Evolutionary conservation across 2,329 filamentous ascomycete genomes (phyloP).

Genomic region (Fusarium illudens): DNA sequence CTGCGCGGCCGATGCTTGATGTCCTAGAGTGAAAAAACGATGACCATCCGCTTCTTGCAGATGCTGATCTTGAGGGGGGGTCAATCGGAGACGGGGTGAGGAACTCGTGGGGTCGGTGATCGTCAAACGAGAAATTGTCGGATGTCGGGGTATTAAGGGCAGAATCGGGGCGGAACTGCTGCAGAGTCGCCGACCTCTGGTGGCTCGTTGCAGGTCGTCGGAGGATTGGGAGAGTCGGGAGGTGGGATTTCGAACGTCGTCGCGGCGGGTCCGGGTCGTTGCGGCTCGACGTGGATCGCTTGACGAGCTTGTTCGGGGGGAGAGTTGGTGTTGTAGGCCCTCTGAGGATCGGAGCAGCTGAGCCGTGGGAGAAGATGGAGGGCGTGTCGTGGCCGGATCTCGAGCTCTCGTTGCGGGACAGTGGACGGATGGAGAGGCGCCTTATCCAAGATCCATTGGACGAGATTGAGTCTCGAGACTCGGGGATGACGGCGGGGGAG

Average conservation of each 20-base stretch:
- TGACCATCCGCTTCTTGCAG: constrained; percentile 52
- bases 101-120: constrained; percentile 45
- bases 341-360: constrained; percentile 69
- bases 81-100: constrained; percentile 41
- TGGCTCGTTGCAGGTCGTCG: constrained; percentile 81
- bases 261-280: constrained; percentile 54
- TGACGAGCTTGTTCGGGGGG: constrained; percentile 79
- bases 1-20: constrained; percentile 37
- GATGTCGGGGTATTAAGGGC: constrained; percentile 39
- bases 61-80: constrained; percentile 26
- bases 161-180: constrained; percentile 56
- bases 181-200: constrained; percentile 76
- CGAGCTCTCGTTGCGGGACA: constrained; percentile 70
- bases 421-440: constrained; percentile 71
- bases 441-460: constrained; percentile 77
- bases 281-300: constrained; percentile 70
- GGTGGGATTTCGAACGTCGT: constrained; percentile 65
- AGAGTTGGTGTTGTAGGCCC: constrained; percentile 53
- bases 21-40: constrained; percentile 64
- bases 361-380: constrained; percentile 73
- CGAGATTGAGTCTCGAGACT: constrained; percentile 65
- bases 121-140: constrained; percentile 49
- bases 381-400: constrained; percentile 72
- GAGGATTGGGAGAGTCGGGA: constrained; percentile 71
- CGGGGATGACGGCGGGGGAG: constrained; percentile 48